Evolutionary conservation across 495 filamentous ascomycete genomes (phyloP), one percentile per base, ranked within the genome.

Genomic region (Paragyromitra xinjiangensis): DNA sequence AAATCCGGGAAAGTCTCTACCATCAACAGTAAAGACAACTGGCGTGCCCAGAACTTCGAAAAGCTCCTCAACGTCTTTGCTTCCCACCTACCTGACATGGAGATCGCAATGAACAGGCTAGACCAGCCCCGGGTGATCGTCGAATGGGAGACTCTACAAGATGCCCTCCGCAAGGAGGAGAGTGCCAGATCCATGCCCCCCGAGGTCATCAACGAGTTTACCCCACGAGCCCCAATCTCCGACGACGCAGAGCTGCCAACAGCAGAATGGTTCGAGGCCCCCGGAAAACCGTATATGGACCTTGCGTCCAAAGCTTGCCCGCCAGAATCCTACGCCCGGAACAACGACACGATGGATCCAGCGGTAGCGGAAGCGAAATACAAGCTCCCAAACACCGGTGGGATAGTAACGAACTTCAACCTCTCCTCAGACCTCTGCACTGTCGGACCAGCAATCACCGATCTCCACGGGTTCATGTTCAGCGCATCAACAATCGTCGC

Each of bases 401-500:
- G 91, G 19, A 88, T 89, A 58, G 85, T 93, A 12, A 86, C 87
- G 58, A 93, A 93, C 82, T 91, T 88, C 79, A 89, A 90, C 44
- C 83, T 87, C 16, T 89, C 89, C 16, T 87, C 89, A 19, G 89
- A 92, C 74, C 87, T 92, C 65, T 93, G 91, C 83, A 87, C 83
- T 78, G 88, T 75, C 85, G 91, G 83, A 75, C 89, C 75, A 73
- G 87, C 78, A 79, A 88, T 83, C 82, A 85, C 82, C 71, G 81
- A 87, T 34, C 83, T 92, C 44, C 92, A 93, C 78, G 93, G 93
- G 48, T 90, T 91, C 63, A 88, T 95, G 51, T 89, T 91, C 68
- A 86, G 90, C 56, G 90, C 92, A 24, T 85, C 92, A 50, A 88
- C 85, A 34, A 85, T 90, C 71, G 81, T 85, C 2, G 85, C 87